These are phyloP conservation scores for Debaryomyces robertsiae DNA, from an alignment of 1,139 yeast genomes.

Conservation along the genomic window DNA sequence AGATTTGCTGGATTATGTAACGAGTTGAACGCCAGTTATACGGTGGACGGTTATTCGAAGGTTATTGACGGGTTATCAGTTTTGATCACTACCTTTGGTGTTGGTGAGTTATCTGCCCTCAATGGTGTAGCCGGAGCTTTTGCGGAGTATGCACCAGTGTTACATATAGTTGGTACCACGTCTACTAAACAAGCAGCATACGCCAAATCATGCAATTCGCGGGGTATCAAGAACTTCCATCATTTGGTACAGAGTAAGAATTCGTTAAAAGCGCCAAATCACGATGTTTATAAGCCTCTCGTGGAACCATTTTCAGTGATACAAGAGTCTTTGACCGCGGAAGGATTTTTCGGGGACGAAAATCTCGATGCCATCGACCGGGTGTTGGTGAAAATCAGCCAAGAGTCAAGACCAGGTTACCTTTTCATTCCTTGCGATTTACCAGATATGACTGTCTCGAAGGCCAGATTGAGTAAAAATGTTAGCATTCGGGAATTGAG, in stretches of 20 bases:
- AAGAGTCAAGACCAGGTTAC: slow-evolving; percentile 75
- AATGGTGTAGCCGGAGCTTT: slow-evolving; percentile 84
- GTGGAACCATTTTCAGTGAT: slow-evolving; percentile 61
- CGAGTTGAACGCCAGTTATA: slow-evolving; percentile 58
- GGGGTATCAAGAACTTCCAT: slow-evolving; percentile 48
- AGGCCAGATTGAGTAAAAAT: slow-evolving; percentile 25
- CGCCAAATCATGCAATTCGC: slow-evolving; percentile 22
- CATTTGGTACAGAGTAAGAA: slow-evolving; percentile 66
- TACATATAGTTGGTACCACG: slow-evolving; percentile 84
- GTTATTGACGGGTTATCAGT: slow-evolving; percentile 46
- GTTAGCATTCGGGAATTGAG: slow-evolving; percentile 11
- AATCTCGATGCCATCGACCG: slow-evolving; percentile 53
- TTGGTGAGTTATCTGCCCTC: slow-evolving; percentile 83
- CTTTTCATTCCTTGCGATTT: slow-evolving; percentile 74
- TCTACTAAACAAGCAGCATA: slow-evolving; percentile 30
- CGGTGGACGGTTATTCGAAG: slow-evolving; percentile 79
- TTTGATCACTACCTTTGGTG: slow-evolving; percentile 72
- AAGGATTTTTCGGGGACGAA: slow-evolving; percentile 50
- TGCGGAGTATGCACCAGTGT: slow-evolving; percentile 76
- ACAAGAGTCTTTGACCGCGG: slow-evolving; percentile 55
- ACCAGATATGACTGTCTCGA: slow-evolving; percentile 52
- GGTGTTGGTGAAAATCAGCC: slow-evolving; percentile 58
- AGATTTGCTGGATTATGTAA: slow-evolving; percentile 37
- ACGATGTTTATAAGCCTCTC: slow-evolving; percentile 62
- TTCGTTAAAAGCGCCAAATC: slow-evolving; percentile 54